These are phyloP conservation scores for Mrakia frigida DNA, from an alignment of 768 basidiomycete genomes.

Conservation along the genomic window DNA sequence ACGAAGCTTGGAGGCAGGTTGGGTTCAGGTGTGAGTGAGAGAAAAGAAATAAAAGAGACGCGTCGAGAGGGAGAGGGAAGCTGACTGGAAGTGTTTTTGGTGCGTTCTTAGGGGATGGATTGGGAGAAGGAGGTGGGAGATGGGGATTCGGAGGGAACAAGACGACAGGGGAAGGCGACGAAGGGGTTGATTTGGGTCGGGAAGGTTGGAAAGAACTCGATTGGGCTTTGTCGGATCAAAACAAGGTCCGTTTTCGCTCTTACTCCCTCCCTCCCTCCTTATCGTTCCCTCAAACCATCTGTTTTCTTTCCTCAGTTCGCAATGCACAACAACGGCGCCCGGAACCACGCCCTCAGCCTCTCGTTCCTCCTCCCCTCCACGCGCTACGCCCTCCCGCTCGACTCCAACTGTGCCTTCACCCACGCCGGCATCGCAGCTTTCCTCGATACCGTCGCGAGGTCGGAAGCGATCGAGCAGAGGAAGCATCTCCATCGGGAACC, in stretches of 20 bases:
- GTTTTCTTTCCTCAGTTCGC: background rate
- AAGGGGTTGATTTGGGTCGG: background rate
- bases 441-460: slow-evolving; percentile 26
- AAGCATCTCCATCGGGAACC: too few species aligned
- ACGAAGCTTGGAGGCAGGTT: background rate
- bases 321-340: slow-evolving; percentile 36
- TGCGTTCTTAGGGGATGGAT: background rate
- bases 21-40: background rate
- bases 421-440: slow-evolving; percentile 38
- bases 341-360: slow-evolving; percentile 39
- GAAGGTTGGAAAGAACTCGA: slow-evolving; percentile 17
- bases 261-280: background rate
- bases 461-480: slow-evolving; percentile 32
- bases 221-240: slow-evolving; percentile 10
- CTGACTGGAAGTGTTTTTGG: background rate
- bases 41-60: background rate
- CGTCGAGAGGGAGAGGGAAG: background rate
- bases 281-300: background rate
- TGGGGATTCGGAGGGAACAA: slow-evolving; percentile 20
- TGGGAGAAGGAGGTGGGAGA: background rate
- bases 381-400: slow-evolving; percentile 40
- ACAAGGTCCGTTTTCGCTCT: background rate
- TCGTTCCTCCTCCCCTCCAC: slow-evolving; percentile 36
- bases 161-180: background rate
- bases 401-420: slow-evolving; percentile 43